Evolutionary conservation across 352 stramenopile genomes (phyloP), one percentile per base, ranked within the genome.

Genomic region (Phytophthora cryptogea): DNA sequence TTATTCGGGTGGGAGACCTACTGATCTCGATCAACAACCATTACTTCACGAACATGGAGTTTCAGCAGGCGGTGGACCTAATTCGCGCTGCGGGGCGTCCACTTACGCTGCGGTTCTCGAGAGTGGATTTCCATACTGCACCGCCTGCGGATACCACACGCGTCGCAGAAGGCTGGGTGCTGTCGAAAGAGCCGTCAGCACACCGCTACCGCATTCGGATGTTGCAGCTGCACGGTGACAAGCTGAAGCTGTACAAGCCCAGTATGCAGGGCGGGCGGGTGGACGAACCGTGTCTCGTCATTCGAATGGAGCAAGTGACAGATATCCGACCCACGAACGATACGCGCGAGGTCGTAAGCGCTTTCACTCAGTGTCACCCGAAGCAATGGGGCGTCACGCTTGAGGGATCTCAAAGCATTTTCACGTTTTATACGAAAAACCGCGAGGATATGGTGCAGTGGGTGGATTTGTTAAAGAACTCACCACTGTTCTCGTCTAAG

Each of bases 391-490:
- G 87, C 14, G 50, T 96, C 42, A 96, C 85, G 1, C 71, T 96
- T 3, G 83, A 96, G 61, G 83, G 83, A 37, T 86, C 80, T 1
- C 71, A 87, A 17, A 90, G 72, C 41, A 90, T 96, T 32, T 92
- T 94, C 58, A 94, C 85, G 5, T 96, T 94, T 51, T 94, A 91
- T 66, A 90, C 86, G 27, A 76, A 83, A 31, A 88, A 79, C 51
- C 70, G 72, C 16, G 72, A 88, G 11, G 86, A 96, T 54, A 88
- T 94, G 82, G 51, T 79, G 10, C 82, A 94, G 55, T 96, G 87
- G 87, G 63, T 96, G 27, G 86, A 96, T 64, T 45, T 94, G 50
- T 73, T 96, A 17, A 96, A 96, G 68, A 96, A 96, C 57, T 92
- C 75, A 40, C 83, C 83, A 9, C 62, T 94, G 23, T 96, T 94